Evolutionary conservation across 2,329 filamentous ascomycete genomes (phyloP).

Genomic region (Aphanocladium album): DNA sequence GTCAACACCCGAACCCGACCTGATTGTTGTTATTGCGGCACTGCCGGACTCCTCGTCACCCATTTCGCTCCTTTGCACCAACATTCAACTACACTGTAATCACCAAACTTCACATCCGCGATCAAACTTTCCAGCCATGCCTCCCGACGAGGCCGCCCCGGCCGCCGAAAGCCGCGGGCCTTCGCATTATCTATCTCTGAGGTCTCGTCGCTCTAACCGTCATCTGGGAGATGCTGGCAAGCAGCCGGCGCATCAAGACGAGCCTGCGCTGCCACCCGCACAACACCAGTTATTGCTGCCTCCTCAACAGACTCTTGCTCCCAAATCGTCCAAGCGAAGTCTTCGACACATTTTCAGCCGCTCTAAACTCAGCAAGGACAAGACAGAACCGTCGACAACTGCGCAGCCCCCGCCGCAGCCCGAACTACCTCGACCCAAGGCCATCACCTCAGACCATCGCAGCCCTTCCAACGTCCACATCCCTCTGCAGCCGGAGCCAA

Average conservation of each 20-base stretch:
- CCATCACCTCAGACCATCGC: neutral
- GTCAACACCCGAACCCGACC: slow-evolving; percentile 5
- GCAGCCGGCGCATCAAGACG: neutral
- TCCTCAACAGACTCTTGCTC: neutral
- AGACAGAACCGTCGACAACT: neutral
- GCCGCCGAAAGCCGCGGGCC: slow-evolving; percentile 2
- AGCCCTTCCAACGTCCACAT: neutral
- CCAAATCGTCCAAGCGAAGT: slow-evolving; percentile 4
- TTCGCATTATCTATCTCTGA: slow-evolving; percentile 12
- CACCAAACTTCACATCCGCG: neutral
- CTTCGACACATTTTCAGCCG: slow-evolving; percentile 14
- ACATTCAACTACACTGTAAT: neutral
- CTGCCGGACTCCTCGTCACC: neutral
- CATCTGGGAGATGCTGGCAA: slow-evolving; percentile 1
- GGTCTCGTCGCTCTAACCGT: slow-evolving; percentile 10
- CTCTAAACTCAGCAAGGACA: slow-evolving; percentile 11
- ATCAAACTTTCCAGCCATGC: neutral
- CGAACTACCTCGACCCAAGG: neutral
- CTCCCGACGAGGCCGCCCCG: slow-evolving; percentile 6
- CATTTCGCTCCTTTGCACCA: neutral
- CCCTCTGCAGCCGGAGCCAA: neutral
- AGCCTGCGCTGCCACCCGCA: neutral
- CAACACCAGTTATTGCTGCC: neutral
- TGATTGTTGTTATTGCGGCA: slow-evolving; percentile 3
- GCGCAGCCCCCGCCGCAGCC: neutral